A percentile compares a stretch with the other conserved stretches of the same genome.
Conservation (phyloP, 768 basidiomycete genomes). For the Suillus brevipes region DNA sequence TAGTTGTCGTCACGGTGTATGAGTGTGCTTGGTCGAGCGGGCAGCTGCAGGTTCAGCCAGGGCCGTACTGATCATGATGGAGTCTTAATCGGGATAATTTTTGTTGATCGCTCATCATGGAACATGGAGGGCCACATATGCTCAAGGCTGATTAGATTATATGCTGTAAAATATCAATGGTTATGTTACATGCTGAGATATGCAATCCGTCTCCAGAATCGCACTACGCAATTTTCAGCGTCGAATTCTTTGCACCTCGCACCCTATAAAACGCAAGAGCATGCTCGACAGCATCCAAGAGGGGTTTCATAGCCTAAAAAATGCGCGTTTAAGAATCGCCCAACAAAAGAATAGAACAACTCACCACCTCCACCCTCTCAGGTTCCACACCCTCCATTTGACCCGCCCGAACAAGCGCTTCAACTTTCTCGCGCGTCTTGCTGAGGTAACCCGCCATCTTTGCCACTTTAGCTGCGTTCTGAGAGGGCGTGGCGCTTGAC, state of each 20-base stretch:
- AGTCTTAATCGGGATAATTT: neutral
- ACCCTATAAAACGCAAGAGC: conserved; percentile 62
- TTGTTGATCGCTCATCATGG: neutral
- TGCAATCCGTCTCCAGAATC: neutral
- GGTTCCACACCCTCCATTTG: conserved; percentile 63
- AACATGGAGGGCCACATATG: neutral
- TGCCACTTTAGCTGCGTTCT: conserved; percentile 73
- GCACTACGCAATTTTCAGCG: neutral
- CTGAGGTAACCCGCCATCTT: conserved; percentile 87
- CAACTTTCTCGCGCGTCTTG: conserved; percentile 80
- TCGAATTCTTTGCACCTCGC: conserved; percentile 28
- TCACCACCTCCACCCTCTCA: conserved; percentile 60
- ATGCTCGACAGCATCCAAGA: conserved; percentile 70
- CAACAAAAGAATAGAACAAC: conserved; percentile 25
- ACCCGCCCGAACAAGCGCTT: conserved; percentile 67
- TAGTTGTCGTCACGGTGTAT: conserved; percentile 79
- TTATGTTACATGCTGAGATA: conserved; percentile 5
- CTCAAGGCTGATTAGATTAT: conserved; percentile 1
- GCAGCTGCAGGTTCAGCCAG: conserved; percentile 52
- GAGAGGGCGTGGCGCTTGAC: conserved; percentile 54
- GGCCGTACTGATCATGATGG: conserved; percentile 33
- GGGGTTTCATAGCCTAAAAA: conserved; percentile 72
- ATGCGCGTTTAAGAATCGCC: neutral
- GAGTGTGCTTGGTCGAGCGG: conserved; percentile 62
- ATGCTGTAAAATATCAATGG: conserved; percentile 9